Base-by-base conservation (phyloP, 805 yeast species). In the Millerozyma acaciae region DNA sequence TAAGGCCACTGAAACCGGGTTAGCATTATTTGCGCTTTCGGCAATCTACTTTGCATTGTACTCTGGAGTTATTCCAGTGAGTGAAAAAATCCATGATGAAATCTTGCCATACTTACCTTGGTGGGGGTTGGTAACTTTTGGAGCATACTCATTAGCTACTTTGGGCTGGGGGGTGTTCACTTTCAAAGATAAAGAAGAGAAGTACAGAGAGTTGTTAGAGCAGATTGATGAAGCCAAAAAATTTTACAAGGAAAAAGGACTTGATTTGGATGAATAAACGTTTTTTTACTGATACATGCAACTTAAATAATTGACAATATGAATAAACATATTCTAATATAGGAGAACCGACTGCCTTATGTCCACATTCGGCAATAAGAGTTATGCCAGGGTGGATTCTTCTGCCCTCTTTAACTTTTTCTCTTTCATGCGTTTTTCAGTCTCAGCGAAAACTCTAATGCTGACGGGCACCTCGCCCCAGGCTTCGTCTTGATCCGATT, bases 371-470 rank as follows among this genome's bases (percentile, higher is more conserved):
- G 20, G 14, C n/a, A n/a, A n/a, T n/a, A n/a, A n/a, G n/a, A n/a
- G n/a, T n/a, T n/a, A n/a, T n/a, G n/a, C n/a, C n/a, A n/a, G n/a
- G n/a, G 23, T 13, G 15, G 29, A 14, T 9, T 16, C 30, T 13
- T 9, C 12, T 13, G 26, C 30, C 31, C 27, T 40, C 20, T 29
- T 34, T 27, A 30, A 35, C 42, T 42, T 55, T 43, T 60, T 63
- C 29, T 60, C 49, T 42, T 78, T 76, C 51, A 84, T 59, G 50
- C 67, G 66, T 60, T 77, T 78, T 57, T 89, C 97, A 32, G 87
- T 76, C 45, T 83, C 82, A 1, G 95, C 87, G 65, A 89, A 90
- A 4, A 77, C 96, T 38, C 76, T 71, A 45, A 90, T 78, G 15
- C 83, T 78, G 9, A 81, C 68, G 6, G 95, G 95, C 34, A 89